Base-by-base conservation (phyloP, 352 stramenopile species). In the Thraustotheca clavata region DNA sequence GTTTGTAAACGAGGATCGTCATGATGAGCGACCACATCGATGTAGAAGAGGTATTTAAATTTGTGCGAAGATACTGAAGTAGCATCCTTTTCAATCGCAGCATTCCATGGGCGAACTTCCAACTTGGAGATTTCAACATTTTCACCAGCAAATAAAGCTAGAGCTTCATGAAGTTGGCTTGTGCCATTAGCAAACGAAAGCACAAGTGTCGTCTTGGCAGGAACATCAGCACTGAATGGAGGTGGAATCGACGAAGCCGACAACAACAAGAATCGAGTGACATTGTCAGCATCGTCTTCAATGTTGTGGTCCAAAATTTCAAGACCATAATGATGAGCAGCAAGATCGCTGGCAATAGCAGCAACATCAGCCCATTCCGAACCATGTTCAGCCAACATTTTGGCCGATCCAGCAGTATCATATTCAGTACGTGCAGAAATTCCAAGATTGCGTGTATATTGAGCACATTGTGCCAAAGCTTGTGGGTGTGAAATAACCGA, bases 401-500 rank as follows among this genome's bases (percentile, higher is more conserved):
- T 98, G 69, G 95, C 95, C 67, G 84, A 97, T 38, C 96, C 95
- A 4, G 96, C 96, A 20, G 96, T 99, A 77, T 99, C 96, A 75
- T 99, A 98, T 67, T 95, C 96, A 3, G 87, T 77, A 1, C 88
- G 86, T 12, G 76, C 76, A 48, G 91, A 83, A 12, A 76, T 77
- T 4, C 87, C 86, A 65, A 96, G 80, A 35, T 77, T 75, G 29
- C 89, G 76, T 46, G 98, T 89, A 63, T 97, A 98, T 74, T 97
- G 88, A 52, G 97, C 87, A 73, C 94, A 98, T 75, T 99, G 95
- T 50, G 95, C 95, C 59, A 99, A 79, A 20, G 95, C 95, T 73
- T 99, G 95, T 29, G 93, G 91, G 76, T 98, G 95, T 62, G 87
- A 97, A 65, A 98, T 97, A 40, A 97, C 91, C 68, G 89, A 97